phyloP scores from a whole-genome alignment of 192 early-diverging fungal genomes.

The Gryganskiella cystojenkinii region DNA sequence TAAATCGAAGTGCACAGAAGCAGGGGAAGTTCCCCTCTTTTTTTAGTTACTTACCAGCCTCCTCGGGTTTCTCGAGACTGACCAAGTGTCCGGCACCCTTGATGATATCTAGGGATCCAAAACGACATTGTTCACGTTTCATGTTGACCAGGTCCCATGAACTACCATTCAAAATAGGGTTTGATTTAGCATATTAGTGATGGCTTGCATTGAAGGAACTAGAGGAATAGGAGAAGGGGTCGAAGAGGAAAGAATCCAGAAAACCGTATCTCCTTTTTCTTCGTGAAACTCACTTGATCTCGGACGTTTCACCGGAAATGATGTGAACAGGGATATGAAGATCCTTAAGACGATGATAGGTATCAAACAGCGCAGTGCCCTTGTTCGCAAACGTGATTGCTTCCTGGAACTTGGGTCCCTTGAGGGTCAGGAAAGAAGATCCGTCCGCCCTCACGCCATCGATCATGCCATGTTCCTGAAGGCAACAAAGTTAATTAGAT shows the following conservation, averaged over 20 bases:
- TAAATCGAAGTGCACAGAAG: background rate
- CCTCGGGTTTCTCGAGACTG: slow-evolving; percentile 53
- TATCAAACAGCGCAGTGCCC: slow-evolving; percentile 17
- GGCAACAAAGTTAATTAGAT: too few species aligned
- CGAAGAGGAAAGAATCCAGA: background rate
- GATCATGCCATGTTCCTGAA: slow-evolving; percentile 59
- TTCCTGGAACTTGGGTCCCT: slow-evolving; percentile 58
- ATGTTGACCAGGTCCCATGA: slow-evolving; percentile 24
- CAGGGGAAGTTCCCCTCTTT: too few species aligned
- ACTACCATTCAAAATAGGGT: too few species aligned
- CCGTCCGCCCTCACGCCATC: slow-evolving; percentile 53
- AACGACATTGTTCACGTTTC: slow-evolving; percentile 12
- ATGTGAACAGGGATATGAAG: slow-evolving; percentile 56
- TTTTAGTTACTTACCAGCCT: slow-evolving; percentile 35
- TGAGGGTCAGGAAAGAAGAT: slow-evolving; percentile 39
- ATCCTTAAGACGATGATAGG: slow-evolving; percentile 36
- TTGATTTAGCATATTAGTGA: too few species aligned
- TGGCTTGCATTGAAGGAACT: background rate
- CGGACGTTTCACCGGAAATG: slow-evolving; percentile 45
- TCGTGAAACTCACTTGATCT: slow-evolving; percentile 49
- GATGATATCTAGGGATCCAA: slow-evolving; percentile 28
- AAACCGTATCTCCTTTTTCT: too few species aligned
- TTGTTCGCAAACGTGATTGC: slow-evolving; percentile 42
- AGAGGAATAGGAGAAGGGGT: background rate
- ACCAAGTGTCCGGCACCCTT: slow-evolving; percentile 54